Conservation (phyloP, 1,284 basidiomycete genomes). For the Cutaneotrichosporon dermatis region DNA sequence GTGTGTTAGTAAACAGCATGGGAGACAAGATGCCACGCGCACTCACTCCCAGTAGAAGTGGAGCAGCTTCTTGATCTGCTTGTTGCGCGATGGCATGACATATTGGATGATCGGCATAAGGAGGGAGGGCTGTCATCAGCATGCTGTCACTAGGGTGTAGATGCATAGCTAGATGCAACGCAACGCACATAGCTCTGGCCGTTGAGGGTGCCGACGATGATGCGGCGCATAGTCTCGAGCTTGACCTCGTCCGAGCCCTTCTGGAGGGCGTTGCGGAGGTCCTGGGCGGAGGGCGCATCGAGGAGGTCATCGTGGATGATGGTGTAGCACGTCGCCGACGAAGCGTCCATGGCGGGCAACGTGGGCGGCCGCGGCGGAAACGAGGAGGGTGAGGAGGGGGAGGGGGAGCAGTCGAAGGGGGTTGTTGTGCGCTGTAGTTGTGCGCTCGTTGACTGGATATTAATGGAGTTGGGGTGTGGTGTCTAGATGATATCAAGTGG, state of each 20-base stretch:
- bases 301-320: conserved; percentile 69
- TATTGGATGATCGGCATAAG: conserved; percentile 99
- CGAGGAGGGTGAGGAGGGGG: neutral
- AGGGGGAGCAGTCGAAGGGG: neutral
- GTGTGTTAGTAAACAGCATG: neutral
- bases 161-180: too few species aligned
- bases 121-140: conserved; percentile 62
- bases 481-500: too few species aligned
- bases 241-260: conserved; percentile 94
- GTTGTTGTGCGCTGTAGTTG: too few species aligned
- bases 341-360: conserved; percentile 42
- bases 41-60: conserved; percentile 95
- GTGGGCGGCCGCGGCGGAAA: conserved; percentile 2
- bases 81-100: conserved; percentile 89
- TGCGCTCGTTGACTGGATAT: neutral
- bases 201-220: conserved; percentile 93
- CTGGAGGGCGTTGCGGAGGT: conserved; percentile 81
- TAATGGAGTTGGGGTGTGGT: too few species aligned
- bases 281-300: conserved; percentile 73
- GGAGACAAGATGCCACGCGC: too few species aligned
- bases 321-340: conserved; percentile 64
- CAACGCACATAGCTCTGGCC: conserved; percentile 66
- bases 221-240: conserved; percentile 91
- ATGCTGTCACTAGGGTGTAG: neutral
- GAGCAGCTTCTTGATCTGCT: conserved; percentile 95